Conservation (phyloP, 2,329 filamentous ascomycete genomes). For the Phialocephala sp. region DNA sequence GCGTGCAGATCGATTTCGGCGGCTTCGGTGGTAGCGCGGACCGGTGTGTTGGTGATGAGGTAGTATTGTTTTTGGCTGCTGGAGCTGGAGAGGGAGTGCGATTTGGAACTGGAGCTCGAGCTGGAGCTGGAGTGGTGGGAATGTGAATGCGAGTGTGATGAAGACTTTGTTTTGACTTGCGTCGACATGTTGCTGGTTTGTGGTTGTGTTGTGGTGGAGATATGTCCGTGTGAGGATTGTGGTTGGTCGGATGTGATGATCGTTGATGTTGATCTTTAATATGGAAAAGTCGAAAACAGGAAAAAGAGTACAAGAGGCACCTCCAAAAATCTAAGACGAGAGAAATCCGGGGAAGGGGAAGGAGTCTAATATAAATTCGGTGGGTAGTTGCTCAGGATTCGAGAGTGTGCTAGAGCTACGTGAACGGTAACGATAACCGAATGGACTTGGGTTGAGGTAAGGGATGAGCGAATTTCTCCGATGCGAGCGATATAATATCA, state of each 20-base stretch:
- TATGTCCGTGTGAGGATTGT: not conserved
- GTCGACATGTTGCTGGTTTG: not conserved
- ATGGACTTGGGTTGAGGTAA: not conserved
- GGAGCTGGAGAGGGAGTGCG: not conserved
- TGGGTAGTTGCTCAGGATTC: not conserved
- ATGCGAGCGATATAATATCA: not conserved
- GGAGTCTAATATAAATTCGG: not conserved
- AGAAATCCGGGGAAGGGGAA: not conserved
- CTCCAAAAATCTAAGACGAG: not conserved
- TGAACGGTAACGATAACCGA: not conserved
- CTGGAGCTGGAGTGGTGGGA: not conserved
- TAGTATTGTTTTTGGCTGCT: constrained; percentile 22
- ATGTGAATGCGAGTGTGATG: not conserved
- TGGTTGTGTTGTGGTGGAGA: not conserved
- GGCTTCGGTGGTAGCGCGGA: not conserved
- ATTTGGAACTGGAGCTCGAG: not conserved
- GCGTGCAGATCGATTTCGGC: constrained; percentile 28
- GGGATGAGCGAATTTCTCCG: not conserved
- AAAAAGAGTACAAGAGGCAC: not conserved
- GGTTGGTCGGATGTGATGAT: not conserved
- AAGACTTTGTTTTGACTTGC: constrained; percentile 5
- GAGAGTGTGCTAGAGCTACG: not conserved
- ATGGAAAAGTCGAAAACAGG: not conserved
- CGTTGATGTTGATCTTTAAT: not conserved
- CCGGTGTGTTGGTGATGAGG: constrained; percentile 27